phyloP scores from a whole-genome alignment of 257 asterid genomes.

The Solanum verrucosum region DNA sequence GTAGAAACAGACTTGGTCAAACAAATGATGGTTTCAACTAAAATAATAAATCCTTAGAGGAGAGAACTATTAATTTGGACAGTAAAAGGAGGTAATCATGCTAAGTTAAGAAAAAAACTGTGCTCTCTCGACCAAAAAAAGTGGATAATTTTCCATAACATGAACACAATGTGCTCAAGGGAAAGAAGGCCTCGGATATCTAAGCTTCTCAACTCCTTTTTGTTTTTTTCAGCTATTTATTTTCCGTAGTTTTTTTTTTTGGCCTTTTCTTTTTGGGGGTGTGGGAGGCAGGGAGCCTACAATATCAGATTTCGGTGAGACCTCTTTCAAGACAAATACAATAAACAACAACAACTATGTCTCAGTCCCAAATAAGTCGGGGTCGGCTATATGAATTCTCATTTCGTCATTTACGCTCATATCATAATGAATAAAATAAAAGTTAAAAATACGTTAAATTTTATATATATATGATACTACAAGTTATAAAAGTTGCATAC shows the following conservation, averaged over 20 bases:
- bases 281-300: neutral
- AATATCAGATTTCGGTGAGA: neutral
- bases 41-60: neutral
- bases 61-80: neutral
- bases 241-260: neutral
- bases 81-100: neutral
- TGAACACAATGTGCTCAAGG: neutral
- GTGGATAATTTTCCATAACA: neutral
- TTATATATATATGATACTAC: neutral
- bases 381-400: neutral
- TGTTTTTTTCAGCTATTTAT: neutral
- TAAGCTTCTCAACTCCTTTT: neutral
- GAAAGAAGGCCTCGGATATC: neutral
- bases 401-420: neutral
- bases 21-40: neutral
- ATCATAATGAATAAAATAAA: neutral
- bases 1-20: neutral
- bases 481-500: neutral
- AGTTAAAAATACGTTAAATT: neutral
- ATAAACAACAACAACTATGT: neutral
- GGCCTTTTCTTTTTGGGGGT: neutral
- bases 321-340: neutral
- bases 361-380: neutral
- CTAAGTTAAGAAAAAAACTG: neutral
- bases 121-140: neutral